Evolutionary conservation across 441 rosid genomes (phyloP).

Genomic region (Omphalea diandra): DNA sequence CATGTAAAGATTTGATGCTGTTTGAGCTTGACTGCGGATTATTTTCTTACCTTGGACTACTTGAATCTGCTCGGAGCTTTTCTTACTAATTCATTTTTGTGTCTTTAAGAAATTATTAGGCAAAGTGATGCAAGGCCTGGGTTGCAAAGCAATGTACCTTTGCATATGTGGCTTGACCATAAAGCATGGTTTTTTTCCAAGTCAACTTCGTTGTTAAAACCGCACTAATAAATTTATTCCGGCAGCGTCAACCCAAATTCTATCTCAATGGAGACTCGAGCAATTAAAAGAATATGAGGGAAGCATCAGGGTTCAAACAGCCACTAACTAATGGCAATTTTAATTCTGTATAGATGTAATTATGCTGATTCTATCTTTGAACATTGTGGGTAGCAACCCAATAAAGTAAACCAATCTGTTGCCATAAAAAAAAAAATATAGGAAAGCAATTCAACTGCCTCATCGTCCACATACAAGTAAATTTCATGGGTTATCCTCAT

Average conservation of each 20-base stretch:
- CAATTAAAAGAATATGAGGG: too few species aligned
- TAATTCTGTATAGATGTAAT: too few species aligned
- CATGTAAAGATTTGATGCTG: constrained; percentile 21
- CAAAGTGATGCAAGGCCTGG: neutral
- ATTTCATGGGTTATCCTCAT: neutral
- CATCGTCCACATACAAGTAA: neutral
- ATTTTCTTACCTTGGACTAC: neutral
- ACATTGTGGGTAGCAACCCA: too few species aligned
- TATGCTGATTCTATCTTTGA: too few species aligned
- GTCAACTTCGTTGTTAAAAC: neutral
- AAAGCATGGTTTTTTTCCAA: neutral
- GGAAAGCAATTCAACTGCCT: neutral
- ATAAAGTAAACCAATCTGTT: neutral
- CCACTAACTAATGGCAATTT: too few species aligned
- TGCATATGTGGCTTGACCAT: neutral
- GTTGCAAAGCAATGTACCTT: neutral
- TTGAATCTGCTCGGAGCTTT: too few species aligned
- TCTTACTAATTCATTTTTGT: too few species aligned
- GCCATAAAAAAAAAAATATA: neutral
- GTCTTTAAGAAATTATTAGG: too few species aligned
- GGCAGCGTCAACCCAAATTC: too few species aligned
- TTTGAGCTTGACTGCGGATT: constrained; percentile 3
- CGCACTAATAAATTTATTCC: too few species aligned
- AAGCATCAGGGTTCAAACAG: too few species aligned
- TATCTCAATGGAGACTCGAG: too few species aligned